Conservation (phyloP, 106 monocot genomes). For the Dendrobium officinale region DNA sequence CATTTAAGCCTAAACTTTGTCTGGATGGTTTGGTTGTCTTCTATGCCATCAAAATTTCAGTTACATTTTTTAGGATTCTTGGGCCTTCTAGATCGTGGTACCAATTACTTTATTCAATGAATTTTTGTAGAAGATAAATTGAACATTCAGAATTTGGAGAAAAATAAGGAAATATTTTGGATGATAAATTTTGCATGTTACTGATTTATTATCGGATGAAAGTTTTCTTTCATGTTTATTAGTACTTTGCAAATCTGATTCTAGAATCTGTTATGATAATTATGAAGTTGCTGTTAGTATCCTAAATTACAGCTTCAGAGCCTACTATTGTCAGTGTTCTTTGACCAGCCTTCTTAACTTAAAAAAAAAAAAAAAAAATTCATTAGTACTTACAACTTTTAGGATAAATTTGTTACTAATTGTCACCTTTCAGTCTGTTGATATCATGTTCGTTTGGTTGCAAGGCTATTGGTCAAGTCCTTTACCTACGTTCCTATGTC, state of each 20-base stretch:
- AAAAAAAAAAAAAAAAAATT: not conserved
- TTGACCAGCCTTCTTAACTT: not conserved
- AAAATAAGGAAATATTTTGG: not conserved
- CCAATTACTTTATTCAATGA: not conserved
- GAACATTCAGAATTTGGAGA: not conserved
- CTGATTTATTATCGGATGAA: not conserved
- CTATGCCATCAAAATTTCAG: not conserved
- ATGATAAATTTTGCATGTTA: not conserved
- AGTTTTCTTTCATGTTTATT: not conserved
- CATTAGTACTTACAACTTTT: not conserved
- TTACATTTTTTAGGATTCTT: not conserved
- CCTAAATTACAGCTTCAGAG: not conserved
- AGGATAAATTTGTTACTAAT: not conserved
- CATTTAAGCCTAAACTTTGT: not conserved
- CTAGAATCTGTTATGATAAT: not conserved
- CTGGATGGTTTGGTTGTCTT: not conserved
- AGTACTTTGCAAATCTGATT: not conserved
- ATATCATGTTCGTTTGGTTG: conserved; percentile 7
- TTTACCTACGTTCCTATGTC: conserved; percentile 85
- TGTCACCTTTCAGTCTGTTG: not conserved
- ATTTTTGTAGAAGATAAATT: not conserved
- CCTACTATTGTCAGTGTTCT: not conserved
- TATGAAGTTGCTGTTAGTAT: not conserved
- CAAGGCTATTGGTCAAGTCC: conserved; percentile 97
- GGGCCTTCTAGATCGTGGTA: not conserved